Conservation (phyloP, 148 eudicot species). For the Polygonum maritimum region DNA sequence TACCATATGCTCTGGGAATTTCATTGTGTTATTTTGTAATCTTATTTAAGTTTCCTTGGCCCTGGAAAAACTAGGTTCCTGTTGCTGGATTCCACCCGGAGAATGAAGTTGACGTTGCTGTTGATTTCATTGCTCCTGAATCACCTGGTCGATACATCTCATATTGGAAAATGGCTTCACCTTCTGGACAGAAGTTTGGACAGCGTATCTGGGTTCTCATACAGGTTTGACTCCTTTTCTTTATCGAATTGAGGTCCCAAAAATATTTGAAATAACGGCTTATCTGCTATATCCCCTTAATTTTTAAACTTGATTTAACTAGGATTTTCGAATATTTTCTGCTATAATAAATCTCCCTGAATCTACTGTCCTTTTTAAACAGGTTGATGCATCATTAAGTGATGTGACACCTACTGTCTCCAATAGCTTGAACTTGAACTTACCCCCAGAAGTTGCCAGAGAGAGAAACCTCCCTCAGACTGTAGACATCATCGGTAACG, state of each 20-base stretch:
- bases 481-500: background rate
- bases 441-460: constrained; percentile 29
- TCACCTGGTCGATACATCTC: constrained; percentile 65
- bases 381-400: constrained; percentile 57
- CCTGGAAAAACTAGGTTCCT: constrained; percentile 29
- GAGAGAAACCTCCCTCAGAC: background rate
- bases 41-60: background rate
- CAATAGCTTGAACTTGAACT: constrained; percentile 35
- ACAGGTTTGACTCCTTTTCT: constrained; percentile 35
- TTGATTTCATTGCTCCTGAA: constrained; percentile 72
- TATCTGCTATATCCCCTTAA: no score
- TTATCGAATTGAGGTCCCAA: background rate
- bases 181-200: constrained; percentile 69
- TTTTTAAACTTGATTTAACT: no score
- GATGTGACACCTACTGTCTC: constrained; percentile 16
- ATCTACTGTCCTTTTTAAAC: background rate
- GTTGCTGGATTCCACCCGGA: constrained; percentile 35
- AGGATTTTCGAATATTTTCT: no score
- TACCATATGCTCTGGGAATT: background rate
- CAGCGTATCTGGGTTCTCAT: constrained; percentile 77
- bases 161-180: constrained; percentile 74
- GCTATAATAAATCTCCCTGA: no score
- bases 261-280: background rate
- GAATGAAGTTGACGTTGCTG: constrained; percentile 55
- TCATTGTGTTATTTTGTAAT: background rate